Percentiles rank a stretch among this genome's conserved stretches.
phyloP scores from a whole-genome alignment of 2,329 filamentous ascomycete genomes.

The Grosmannia huntii region DNA sequence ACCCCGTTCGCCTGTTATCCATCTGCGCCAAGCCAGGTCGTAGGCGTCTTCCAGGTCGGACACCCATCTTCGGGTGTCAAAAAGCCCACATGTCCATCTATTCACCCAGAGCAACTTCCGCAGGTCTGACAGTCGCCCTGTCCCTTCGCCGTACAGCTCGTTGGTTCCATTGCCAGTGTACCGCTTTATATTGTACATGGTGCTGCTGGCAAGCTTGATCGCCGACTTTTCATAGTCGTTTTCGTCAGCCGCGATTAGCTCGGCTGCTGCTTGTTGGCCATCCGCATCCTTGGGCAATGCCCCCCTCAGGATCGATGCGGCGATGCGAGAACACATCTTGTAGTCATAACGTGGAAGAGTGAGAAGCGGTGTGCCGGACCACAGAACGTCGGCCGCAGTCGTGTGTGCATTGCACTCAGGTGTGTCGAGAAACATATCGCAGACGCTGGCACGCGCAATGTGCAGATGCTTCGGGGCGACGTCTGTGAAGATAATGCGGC shows the following conservation, averaged over 20 bases:
- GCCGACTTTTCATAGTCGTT: slow-evolving; percentile 74
- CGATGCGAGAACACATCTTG: slow-evolving; percentile 99
- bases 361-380: slow-evolving; percentile 87
- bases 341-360: slow-evolving; percentile 86
- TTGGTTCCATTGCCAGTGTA: slow-evolving; percentile 14
- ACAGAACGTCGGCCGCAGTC: slow-evolving; percentile 89
- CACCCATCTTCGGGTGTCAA: slow-evolving; percentile 88
- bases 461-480: slow-evolving; percentile 92
- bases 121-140: slow-evolving; percentile 64
- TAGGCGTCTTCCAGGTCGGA: slow-evolving; percentile 80
- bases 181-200: slow-evolving; percentile 39
- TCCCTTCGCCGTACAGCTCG: slow-evolving; percentile 35
- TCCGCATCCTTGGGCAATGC: slow-evolving; percentile 62
- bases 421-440: slow-evolving; percentile 91
- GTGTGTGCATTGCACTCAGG: slow-evolving; percentile 98
- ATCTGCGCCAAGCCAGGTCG: slow-evolving; percentile 74
- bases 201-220: slow-evolving; percentile 48
- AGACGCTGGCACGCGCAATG: slow-evolving; percentile 80
- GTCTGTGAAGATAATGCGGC: slow-evolving; percentile 85
- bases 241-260: slow-evolving; percentile 69
- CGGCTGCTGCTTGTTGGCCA: slow-evolving; percentile 54
- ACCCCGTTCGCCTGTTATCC: slow-evolving; percentile 76
- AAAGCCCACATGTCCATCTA: slow-evolving; percentile 77
- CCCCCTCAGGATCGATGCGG: slow-evolving; percentile 82
- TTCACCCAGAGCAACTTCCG: slow-evolving; percentile 70